Evolutionary conservation across 1,284 basidiomycete species (phyloP).

Genomic region (Trametes polyzona): DNA sequence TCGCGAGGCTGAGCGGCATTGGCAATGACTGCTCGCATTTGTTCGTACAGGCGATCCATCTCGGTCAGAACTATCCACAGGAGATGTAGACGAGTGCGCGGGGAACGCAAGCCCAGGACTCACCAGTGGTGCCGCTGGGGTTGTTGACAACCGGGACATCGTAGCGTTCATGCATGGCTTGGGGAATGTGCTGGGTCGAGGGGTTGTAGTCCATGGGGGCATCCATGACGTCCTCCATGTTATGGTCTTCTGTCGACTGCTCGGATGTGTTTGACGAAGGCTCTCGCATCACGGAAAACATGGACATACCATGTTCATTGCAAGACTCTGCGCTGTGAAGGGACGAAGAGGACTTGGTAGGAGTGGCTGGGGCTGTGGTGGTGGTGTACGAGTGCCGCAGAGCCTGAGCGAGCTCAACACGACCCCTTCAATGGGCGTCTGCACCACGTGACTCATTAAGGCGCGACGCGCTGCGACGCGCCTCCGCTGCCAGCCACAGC

Average conservation of each 20-base stretch:
- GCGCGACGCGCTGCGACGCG: slow-evolving; percentile 12
- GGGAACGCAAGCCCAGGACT: slow-evolving; percentile 17
- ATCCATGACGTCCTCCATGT: slow-evolving; percentile 29
- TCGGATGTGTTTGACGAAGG: background rate
- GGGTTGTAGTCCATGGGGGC: slow-evolving; percentile 24
- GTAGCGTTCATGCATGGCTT: slow-evolving; percentile 14
- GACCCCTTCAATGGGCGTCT: slow-evolving; percentile 16
- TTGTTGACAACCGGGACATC: background rate
- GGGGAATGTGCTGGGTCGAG: slow-evolving; percentile 13
- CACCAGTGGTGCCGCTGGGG: slow-evolving; percentile 14
- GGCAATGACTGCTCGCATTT: slow-evolving; percentile 28
- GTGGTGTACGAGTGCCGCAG: slow-evolving; percentile 12
- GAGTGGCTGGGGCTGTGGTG: slow-evolving; percentile 12
- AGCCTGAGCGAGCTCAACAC: slow-evolving; percentile 16
- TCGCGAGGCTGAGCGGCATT: slow-evolving; percentile 23
- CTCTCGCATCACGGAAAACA: background rate
- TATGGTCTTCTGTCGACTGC: slow-evolving; percentile 25
- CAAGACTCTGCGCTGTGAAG: background rate
- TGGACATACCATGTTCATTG: slow-evolving; percentile 18
- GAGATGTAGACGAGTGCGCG: slow-evolving; percentile 23
- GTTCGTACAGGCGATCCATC: slow-evolving; percentile 28
- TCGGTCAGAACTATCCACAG: slow-evolving; percentile 30
- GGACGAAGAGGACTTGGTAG: background rate
- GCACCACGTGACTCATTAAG: slow-evolving; percentile 14
- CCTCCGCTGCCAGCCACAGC: background rate